Conservation (phyloP, 257 asterid genomes). For the Penstemon barbatus region DNA sequence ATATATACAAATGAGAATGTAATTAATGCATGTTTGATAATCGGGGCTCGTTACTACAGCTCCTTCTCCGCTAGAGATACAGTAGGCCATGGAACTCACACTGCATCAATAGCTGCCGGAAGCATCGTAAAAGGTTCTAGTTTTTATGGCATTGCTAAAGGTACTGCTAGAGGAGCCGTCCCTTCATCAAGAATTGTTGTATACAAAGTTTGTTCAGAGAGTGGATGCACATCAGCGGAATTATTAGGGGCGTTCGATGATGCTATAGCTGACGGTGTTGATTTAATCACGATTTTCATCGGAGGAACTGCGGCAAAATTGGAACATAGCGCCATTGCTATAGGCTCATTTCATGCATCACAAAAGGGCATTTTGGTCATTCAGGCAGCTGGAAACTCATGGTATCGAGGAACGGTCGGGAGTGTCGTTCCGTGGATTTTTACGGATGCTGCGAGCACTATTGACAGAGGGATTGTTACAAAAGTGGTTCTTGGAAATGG, state of each 20-base stretch:
- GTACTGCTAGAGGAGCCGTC: constrained; percentile 39
- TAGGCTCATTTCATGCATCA: constrained; percentile 40
- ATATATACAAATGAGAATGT: too few species aligned
- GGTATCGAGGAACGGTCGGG: neutral
- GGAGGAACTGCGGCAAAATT: neutral
- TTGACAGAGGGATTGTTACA: constrained; percentile 19
- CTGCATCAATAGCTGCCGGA: constrained; percentile 46
- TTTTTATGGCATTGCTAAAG: constrained; percentile 33
- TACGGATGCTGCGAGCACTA: constrained; percentile 31
- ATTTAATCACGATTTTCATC: constrained; percentile 37
- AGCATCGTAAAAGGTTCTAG: constrained; percentile 18
- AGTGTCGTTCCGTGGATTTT: constrained; percentile 35
- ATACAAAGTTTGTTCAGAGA: constrained; percentile 19
- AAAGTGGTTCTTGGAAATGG: constrained; percentile 33
- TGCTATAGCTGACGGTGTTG: constrained; percentile 55
- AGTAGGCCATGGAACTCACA: constrained; percentile 40
- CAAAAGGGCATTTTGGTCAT: constrained; percentile 32
- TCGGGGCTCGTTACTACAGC: constrained; percentile 41
- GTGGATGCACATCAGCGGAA: constrained; percentile 7
- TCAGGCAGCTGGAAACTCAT: constrained; percentile 32
- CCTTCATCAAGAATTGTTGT: constrained; percentile 37
- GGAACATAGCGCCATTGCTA: constrained; percentile 28
- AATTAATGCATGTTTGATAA: constrained; percentile 12
- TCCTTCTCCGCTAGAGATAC: constrained; percentile 13
- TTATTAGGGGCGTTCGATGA: constrained; percentile 41